These are phyloP conservation scores for Zygnema cylindricum DNA, from an alignment of 139 green algal genomes.

Conservation along the genomic window DNA sequence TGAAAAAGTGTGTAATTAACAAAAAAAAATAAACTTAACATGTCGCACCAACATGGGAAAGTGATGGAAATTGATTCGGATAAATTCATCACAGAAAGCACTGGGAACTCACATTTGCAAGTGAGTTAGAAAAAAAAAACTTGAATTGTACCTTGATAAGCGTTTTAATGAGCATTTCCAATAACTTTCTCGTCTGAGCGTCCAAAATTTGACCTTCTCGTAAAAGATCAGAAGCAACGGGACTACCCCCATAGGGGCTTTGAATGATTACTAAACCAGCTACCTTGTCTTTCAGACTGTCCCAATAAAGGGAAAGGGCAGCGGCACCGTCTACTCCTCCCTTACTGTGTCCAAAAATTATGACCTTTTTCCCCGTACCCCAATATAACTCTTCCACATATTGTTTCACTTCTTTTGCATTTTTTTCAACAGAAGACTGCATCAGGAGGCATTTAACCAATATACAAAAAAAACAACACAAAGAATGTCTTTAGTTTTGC, in stretches of 20 bases:
- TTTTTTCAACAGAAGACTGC: constrained; percentile 51
- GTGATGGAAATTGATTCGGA: no score
- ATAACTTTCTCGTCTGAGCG: background rate
- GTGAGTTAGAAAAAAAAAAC: no score
- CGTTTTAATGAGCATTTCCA: constrained; percentile 16
- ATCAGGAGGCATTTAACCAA: background rate
- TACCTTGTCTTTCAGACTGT: constrained; percentile 27
- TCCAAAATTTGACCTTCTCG: constrained; percentile 23
- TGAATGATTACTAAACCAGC: constrained; percentile 53
- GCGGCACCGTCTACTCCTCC: constrained; percentile 56
- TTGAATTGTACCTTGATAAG: constrained; percentile 47
- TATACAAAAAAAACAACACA: constrained; percentile 9
- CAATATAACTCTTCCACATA: constrained; percentile 60
- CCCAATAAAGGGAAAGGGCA: constrained; percentile 45
- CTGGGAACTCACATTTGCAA: no score
- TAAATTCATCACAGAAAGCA: no score
- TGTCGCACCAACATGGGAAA: no score
- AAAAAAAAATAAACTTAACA: no score
- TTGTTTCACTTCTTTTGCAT: constrained; percentile 38
- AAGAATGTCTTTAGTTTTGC: background rate
- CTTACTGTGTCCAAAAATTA: constrained; percentile 64
- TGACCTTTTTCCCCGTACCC: constrained; percentile 44
- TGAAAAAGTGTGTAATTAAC: no score
- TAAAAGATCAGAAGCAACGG: constrained; percentile 57
- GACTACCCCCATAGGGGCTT: constrained; percentile 57